Percentiles rank a stretch among this genome's conserved stretches.
Evolutionary conservation across 345 rosid species (phyloP).

Genomic region (Aurinia saxatilis): DNA sequence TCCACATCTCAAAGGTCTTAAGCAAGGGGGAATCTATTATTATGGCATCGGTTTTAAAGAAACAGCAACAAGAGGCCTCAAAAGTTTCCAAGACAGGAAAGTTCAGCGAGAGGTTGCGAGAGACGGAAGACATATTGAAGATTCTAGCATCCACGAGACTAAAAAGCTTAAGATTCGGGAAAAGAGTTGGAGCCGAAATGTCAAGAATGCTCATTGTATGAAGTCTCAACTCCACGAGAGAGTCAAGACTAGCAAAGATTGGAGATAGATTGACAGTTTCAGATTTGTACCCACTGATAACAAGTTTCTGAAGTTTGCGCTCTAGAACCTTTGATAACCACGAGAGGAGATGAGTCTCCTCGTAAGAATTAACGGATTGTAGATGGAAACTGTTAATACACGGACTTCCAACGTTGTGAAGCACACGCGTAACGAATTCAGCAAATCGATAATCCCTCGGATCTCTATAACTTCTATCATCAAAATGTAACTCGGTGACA

Average conservation of each 20-base stretch:
- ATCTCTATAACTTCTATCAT: neutral
- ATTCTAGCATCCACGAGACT: slow-evolving; percentile 13
- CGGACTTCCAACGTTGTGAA: neutral
- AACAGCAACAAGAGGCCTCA: neutral
- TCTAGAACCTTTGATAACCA: slow-evolving; percentile 7
- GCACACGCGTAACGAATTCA: slow-evolving; percentile 5
- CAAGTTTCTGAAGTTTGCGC: slow-evolving; percentile 6
- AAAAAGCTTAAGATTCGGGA: slow-evolving; percentile 6
- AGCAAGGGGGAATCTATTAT: slow-evolving; percentile 11
- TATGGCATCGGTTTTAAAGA: slow-evolving; percentile 1
- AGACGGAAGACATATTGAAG: slow-evolving; percentile 11
- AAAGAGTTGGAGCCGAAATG: neutral
- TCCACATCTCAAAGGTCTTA: slow-evolving; percentile 4
- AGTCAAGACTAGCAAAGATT: neutral
- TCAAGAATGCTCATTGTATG: slow-evolving; percentile 2
- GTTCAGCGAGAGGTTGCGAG: neutral
- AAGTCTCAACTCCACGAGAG: slow-evolving; percentile 15
- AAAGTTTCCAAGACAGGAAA: slow-evolving; percentile 18
- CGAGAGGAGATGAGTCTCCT: neutral
- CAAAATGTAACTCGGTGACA: slow-evolving; percentile 12
- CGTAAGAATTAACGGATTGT: slow-evolving; percentile 1
- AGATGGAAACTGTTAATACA: slow-evolving; percentile 1
- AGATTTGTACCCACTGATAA: neutral
- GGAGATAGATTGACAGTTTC: neutral
- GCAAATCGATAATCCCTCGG: neutral